Percentiles rank a stretch among this genome's conserved stretches.
Conservation (phyloP, 2,329 filamentous ascomycete species). For the Mariannaea sp. region DNA sequence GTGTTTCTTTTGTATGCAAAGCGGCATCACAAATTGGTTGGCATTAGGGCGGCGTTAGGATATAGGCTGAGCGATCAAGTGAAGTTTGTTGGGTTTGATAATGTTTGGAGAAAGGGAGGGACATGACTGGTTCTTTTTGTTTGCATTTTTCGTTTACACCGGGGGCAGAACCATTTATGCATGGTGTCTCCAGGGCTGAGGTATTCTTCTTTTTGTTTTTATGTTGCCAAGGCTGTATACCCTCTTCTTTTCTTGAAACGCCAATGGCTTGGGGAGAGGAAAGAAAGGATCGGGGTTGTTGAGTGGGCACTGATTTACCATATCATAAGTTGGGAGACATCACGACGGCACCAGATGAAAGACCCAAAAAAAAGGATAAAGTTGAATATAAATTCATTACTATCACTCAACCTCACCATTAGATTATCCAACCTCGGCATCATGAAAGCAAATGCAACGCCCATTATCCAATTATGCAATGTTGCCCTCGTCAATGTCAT, state of each 20-base stretch:
- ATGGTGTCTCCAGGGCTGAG: background rate
- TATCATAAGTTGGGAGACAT: too few relatives aligned
- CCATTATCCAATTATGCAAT: background rate
- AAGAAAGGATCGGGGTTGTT: too few relatives aligned
- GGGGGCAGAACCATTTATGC: slow-evolving; percentile 1
- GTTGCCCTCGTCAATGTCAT: background rate
- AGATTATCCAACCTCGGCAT: background rate
- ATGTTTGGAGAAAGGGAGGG: slow-evolving; percentile 2
- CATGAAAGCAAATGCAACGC: background rate
- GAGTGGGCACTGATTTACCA: too few relatives aligned
- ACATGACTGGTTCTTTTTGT: background rate
- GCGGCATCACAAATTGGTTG: slow-evolving; percentile 17
- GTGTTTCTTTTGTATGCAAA: slow-evolving; percentile 24
- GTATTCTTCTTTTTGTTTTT: too few relatives aligned
- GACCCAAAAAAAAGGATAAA: too few relatives aligned
- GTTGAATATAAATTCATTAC: background rate
- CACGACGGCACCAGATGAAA: too few relatives aligned
- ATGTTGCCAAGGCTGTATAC: too few relatives aligned
- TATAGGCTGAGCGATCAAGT: slow-evolving; percentile 1
- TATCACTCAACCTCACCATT: background rate
- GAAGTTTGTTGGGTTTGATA: background rate
- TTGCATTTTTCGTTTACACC: background rate
- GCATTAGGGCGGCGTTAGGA: slow-evolving; percentile 35
- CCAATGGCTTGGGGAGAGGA: too few relatives aligned
- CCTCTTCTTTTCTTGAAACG: too few relatives aligned